Conservation (phyloP, 2,329 filamentous ascomycete species). For the Scleromitrula shiraiana region DNA sequence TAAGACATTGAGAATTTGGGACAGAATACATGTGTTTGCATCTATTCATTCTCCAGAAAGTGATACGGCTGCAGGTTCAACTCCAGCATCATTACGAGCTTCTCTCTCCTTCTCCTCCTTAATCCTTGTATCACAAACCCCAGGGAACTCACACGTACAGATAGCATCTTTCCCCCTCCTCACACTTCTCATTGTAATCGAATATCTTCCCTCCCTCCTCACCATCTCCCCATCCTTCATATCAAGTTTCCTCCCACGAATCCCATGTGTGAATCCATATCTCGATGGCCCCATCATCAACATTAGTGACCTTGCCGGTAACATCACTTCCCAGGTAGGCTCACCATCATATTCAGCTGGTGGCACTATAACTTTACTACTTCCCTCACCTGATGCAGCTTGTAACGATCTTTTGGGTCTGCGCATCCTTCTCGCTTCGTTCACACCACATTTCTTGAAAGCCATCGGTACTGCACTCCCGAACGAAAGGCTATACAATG, state of each 20-base stretch:
- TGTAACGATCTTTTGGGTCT: not conserved
- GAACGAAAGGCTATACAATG: slow-evolving; percentile 24
- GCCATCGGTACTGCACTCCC: not conserved
- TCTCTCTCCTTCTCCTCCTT: slow-evolving; percentile 4
- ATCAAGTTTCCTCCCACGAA: slow-evolving; percentile 12
- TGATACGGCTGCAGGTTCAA: not conserved
- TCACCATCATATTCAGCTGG: not conserved
- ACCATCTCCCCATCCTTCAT: not conserved
- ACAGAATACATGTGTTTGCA: too few relatives aligned
- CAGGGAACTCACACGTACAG: slow-evolving; percentile 9
- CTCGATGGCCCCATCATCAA: slow-evolving; percentile 9
- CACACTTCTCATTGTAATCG: slow-evolving; percentile 12
- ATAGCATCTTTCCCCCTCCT: not conserved
- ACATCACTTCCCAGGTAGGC: slow-evolving; percentile 3
- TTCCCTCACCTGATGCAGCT: not conserved
- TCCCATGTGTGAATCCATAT: slow-evolving; percentile 10
- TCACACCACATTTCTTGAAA: not conserved
- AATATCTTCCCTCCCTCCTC: slow-evolving; percentile 9
- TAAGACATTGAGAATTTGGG: too few relatives aligned
- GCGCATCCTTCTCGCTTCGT: slow-evolving; percentile 1
- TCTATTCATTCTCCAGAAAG: not conserved
- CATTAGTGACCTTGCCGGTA: slow-evolving; percentile 6
- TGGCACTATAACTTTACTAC: not conserved
- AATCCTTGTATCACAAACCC: slow-evolving; percentile 13
- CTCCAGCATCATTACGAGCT: accelerated